Percentiles rank a stretch among this genome's conserved stretches.
Conservation (phyloP, 495 filamentous ascomycete genomes). For the Usnea hakonensis region DNA sequence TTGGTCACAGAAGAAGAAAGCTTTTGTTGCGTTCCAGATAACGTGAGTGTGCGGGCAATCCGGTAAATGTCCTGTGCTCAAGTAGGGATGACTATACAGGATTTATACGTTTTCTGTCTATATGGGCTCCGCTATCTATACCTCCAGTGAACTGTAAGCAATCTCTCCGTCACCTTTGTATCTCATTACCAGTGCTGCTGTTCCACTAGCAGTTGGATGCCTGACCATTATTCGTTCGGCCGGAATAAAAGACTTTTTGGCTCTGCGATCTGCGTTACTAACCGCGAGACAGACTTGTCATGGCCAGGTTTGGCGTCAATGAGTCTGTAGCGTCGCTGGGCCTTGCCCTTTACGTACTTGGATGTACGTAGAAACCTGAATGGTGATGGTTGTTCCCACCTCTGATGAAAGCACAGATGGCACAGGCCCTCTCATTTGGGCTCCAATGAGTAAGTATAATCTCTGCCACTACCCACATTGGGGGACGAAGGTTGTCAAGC, state of each 20-base stretch:
- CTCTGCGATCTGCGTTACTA: background rate
- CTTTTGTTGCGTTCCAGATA: slow-evolving; percentile 29
- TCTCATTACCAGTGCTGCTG: slow-evolving; percentile 36
- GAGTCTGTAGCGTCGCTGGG: slow-evolving; percentile 37
- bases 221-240: background rate
- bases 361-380: slow-evolving; percentile 25
- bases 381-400: too few species aligned
- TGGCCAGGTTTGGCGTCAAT: slow-evolving; percentile 37
- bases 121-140: slow-evolving; percentile 21
- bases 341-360: slow-evolving; percentile 48
- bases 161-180: slow-evolving; percentile 33
- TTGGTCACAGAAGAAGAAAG: slow-evolving; percentile 32
- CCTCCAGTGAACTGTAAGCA: slow-evolving; percentile 3
- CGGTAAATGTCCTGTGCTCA: background rate
- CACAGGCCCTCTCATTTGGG: background rate
- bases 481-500: background rate
- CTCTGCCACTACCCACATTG: background rate
- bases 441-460: slow-evolving; percentile 16
- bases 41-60: background rate
- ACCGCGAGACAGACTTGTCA: slow-evolving; percentile 22
- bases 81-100: slow-evolving; percentile 11
- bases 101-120: slow-evolving; percentile 36
- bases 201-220: slow-evolving; percentile 29
- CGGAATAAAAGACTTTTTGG: background rate
- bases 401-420: background rate